Conservation (phyloP, 75 land plant genomes). For the Pseudotsuga menziesii region DNA sequence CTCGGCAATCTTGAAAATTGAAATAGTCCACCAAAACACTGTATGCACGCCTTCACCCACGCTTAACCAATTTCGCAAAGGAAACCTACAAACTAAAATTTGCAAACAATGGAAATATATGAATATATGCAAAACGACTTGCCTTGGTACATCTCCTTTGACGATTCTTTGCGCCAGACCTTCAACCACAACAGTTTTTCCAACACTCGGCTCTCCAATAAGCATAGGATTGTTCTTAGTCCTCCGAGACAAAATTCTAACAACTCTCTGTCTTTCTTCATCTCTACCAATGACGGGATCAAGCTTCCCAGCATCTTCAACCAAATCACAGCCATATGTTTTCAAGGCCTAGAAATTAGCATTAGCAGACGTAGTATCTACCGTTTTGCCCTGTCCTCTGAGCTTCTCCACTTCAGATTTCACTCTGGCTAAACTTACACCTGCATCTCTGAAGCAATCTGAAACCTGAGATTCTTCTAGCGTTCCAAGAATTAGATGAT, state of each 20-base stretch:
- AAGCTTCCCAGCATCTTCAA: constrained; percentile 91
- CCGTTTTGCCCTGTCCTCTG: constrained; percentile 78
- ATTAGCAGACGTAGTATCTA: constrained; percentile 85
- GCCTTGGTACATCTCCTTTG: constrained; percentile 87
- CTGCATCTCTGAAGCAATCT: constrained; percentile 72
- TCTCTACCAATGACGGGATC: constrained; percentile 98
- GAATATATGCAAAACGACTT: neutral
- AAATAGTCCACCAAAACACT: too few species aligned
- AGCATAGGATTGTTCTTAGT: constrained; percentile 97
- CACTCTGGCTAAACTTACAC: constrained; percentile 52
- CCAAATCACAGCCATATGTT: constrained; percentile 93
- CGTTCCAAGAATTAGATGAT: constrained; percentile 77
- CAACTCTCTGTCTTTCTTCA: constrained; percentile 84
- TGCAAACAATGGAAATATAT: neutral
- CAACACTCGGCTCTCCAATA: constrained; percentile 98
- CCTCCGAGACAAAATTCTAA: constrained; percentile 81
- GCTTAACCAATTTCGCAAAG: neutral
- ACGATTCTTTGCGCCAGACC: constrained; percentile 94
- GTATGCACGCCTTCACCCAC: neutral
- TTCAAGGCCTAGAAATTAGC: constrained; percentile 85
- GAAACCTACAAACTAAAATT: neutral
- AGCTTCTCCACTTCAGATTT: constrained; percentile 82
- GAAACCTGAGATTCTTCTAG: constrained; percentile 76
- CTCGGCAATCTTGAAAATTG: neutral
- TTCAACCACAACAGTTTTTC: constrained; percentile 96